Base-by-base conservation (phyloP, 306 rosid genomes). In the Trifolium repens region DNA sequence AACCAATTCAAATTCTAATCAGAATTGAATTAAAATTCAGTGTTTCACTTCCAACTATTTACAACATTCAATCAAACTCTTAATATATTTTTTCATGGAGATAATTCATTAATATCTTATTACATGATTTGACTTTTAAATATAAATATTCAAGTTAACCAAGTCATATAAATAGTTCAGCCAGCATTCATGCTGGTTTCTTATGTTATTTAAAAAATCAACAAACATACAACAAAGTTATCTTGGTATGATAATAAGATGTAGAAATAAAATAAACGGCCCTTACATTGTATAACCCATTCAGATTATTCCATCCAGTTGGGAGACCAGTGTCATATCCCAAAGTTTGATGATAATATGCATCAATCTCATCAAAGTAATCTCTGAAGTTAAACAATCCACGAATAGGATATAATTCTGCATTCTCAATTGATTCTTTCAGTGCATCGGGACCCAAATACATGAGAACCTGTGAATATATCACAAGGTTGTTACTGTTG, bases 341-440 rank as follows among this genome's bases (percentile, higher is more conserved):
- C 63, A 80, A 62, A 60, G 87, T 86, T 69, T 83, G 87, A 80
- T 94, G 76, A 81, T 92, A 94, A 79, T 94, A 94, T 70, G 96
- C 96, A 74, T 94, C 88, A 58, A 94, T 87, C 85, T 94, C 99
- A 47, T 87, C 91, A 79, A 89, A 94, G 86, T 86, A 94, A 67
- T 89, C 84, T 77, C 80, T 79, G 82, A 94, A 94, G 79, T 55
- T 84, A 81, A 94, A 94, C 89, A 94, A 89, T 69, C 99, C 99
- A 39, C 97, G 89, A 67, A 94, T 92, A 14, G 99, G 99, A 84
- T 84, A 94, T 82, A 94, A 77, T 73, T 91, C 97, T 22, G 99
- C 99, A 57, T 85, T 80, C 61, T 92, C 96, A 85, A 94, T 70
- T 8, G 80, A 89, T 73, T 89, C 96, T 86, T 68, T 90, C 80